Percentiles rank a stretch among this genome's conserved stretches.
Evolutionary conservation across 345 rosid genomes (phyloP).

Genomic region (Odontarrhena argentea): DNA sequence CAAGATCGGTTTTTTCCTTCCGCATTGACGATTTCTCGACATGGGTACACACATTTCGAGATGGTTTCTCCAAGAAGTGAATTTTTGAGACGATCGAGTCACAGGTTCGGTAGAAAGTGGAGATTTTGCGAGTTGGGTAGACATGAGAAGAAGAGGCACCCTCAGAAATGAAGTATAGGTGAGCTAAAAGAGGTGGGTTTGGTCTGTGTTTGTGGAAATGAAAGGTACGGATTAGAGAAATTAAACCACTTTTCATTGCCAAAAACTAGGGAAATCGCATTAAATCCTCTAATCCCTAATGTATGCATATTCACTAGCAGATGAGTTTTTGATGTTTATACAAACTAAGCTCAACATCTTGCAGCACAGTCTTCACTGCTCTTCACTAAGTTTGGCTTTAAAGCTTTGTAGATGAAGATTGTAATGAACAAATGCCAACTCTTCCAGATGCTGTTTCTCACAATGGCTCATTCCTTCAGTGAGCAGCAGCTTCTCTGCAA

Average conservation of each 20-base stretch:
- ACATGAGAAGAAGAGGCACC: slow-evolving; percentile 22
- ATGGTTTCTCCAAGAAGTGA: slow-evolving; percentile 47
- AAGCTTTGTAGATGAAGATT: slow-evolving; percentile 49
- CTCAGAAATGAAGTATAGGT: slow-evolving; percentile 38
- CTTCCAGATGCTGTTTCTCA: slow-evolving; percentile 38
- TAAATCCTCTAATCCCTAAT: too few relatives aligned
- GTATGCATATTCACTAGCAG: neutral
- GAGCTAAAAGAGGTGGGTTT: slow-evolving; percentile 29
- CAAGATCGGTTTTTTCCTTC: slow-evolving; percentile 68
- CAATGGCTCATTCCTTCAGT: slow-evolving; percentile 27
- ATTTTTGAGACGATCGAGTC: slow-evolving; percentile 41
- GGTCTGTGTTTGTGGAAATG: slow-evolving; percentile 43
- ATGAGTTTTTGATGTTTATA: neutral
- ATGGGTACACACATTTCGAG: slow-evolving; percentile 55
- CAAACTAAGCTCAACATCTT: neutral
- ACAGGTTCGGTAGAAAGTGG: slow-evolving; percentile 46
- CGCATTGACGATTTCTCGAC: slow-evolving; percentile 44
- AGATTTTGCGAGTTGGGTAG: slow-evolving; percentile 29
- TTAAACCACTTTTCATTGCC: slow-evolving; percentile 59
- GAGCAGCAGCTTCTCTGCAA: slow-evolving; percentile 51
- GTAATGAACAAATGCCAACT: slow-evolving; percentile 49
- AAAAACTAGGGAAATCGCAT: too few relatives aligned
- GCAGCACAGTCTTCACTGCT: slow-evolving; percentile 22
- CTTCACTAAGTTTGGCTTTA: slow-evolving; percentile 16
- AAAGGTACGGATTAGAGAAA: slow-evolving; percentile 54